These are phyloP conservation scores for Nannochloropsis salina DNA, from an alignment of 108 stramenopile genomes.

Conservation along the genomic window DNA sequence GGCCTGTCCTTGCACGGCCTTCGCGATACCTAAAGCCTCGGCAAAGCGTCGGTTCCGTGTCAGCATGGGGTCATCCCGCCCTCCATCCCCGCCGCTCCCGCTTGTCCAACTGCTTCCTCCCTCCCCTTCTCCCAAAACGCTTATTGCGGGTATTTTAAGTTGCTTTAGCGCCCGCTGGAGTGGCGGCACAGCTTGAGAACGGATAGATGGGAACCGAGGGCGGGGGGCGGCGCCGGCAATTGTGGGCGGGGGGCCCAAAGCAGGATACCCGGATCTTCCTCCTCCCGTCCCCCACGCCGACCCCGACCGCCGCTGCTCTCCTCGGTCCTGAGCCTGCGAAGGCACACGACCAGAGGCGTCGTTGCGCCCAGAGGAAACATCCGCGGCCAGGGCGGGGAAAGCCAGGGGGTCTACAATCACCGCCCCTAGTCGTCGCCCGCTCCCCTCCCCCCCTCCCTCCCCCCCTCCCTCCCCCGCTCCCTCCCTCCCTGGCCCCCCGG, in stretches of 20 bases:
- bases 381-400: not conserved
- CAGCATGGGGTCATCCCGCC: not conserved
- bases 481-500: too few relatives aligned
- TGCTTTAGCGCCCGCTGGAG: not conserved
- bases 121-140: not conserved
- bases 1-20: conserved; percentile 24
- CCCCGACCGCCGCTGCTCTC: not conserved
- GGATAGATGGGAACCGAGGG: not conserved
- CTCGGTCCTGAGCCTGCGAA: not conserved
- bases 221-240: not conserved
- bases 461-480: not conserved
- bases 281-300: not conserved
- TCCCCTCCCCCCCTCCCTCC: not conserved
- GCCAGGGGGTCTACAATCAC: not conserved
- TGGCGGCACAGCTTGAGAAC: not conserved
- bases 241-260: not conserved
- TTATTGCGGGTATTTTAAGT: not conserved
- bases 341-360: not conserved
- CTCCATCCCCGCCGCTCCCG: not conserved
- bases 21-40: conserved; percentile 35
- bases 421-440: not conserved
- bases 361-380: not conserved
- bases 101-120: not conserved
- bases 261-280: not conserved
- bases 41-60: conserved; percentile 37